These are phyloP conservation scores for Candida andamanensis DNA, from an alignment of 805 yeast species.

Conservation along the genomic window DNA sequence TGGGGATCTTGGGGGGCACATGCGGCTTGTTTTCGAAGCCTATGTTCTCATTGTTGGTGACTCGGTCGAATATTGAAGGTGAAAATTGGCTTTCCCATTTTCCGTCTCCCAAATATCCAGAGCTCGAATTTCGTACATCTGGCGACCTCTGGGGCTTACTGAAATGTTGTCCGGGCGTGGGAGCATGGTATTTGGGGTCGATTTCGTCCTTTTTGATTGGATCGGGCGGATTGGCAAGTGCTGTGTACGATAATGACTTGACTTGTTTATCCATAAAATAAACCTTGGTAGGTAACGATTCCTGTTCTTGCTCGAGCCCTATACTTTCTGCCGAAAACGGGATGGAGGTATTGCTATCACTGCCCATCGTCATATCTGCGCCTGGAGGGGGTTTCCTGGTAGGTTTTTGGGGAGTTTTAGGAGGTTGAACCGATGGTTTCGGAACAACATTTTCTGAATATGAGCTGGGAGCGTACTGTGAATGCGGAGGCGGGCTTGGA, in stretches of 20 bases:
- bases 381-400: constrained; percentile 19
- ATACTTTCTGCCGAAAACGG: constrained; percentile 43
- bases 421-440: background rate
- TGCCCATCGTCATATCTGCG: constrained; percentile 3
- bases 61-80: constrained; percentile 32
- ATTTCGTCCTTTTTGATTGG: constrained; percentile 23
- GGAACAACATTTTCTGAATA: background rate
- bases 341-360: constrained; percentile 12
- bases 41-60: constrained; percentile 16
- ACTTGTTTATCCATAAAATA: constrained; percentile 32
- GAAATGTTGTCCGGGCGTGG: constrained; percentile 43
- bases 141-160: constrained; percentile 19
- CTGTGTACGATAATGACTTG: constrained; percentile 22
- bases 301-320: constrained; percentile 26
- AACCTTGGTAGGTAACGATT: constrained; percentile 28
- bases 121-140: constrained; percentile 25
- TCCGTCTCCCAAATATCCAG: constrained; percentile 42
- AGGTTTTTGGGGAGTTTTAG: constrained; percentile 7
- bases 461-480: constrained; percentile 2
- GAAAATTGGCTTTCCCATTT: constrained; percentile 22
- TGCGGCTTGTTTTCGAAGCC: constrained; percentile 29
- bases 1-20: constrained; percentile 42
- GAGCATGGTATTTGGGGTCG: constrained; percentile 38
- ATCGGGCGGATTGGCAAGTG: constrained; percentile 17
- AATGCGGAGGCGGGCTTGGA: constrained; percentile 13